Conservation (phyloP, 768 basidiomycete genomes). For the Psilocybe azurescens region DNA sequence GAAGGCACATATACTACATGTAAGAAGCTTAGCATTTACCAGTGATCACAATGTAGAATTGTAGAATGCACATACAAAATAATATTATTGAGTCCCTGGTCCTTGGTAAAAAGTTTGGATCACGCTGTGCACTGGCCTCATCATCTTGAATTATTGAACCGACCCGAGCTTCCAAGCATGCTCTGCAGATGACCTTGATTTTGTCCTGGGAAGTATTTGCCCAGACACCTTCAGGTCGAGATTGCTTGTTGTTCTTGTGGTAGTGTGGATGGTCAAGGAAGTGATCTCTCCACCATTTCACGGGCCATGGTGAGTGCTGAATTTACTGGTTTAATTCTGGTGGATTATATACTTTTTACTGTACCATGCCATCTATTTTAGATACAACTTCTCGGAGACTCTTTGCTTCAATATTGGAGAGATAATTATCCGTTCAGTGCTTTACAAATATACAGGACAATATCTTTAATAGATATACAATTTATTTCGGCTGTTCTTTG, state of each 20-base stretch:
- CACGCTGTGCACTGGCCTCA: not conserved
- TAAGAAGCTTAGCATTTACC: not conserved
- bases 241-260: not conserved
- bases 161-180: constrained; percentile 10
- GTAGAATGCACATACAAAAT: not conserved
- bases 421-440: too few species aligned
- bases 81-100: not conserved
- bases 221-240: constrained; percentile 1
- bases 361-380: too few species aligned
- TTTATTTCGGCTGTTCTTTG: too few species aligned
- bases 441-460: too few species aligned
- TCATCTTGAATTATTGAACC: not conserved
- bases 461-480: too few species aligned
- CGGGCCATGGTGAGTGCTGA: not conserved
- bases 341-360: too few species aligned
- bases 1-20: not conserved
- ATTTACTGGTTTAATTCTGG: too few species aligned
- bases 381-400: too few species aligned
- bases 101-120: not conserved
- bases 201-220: constrained; percentile 12
- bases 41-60: not conserved
- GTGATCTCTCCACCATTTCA: constrained; percentile 1
- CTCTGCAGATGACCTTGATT: constrained; percentile 10
- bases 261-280: not conserved
- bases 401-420: too few species aligned